Evolutionary conservation across 2,329 filamentous ascomycete genomes (phyloP), one percentile per base, ranked within the genome.

Genomic region (Mariannaea sp.): DNA sequence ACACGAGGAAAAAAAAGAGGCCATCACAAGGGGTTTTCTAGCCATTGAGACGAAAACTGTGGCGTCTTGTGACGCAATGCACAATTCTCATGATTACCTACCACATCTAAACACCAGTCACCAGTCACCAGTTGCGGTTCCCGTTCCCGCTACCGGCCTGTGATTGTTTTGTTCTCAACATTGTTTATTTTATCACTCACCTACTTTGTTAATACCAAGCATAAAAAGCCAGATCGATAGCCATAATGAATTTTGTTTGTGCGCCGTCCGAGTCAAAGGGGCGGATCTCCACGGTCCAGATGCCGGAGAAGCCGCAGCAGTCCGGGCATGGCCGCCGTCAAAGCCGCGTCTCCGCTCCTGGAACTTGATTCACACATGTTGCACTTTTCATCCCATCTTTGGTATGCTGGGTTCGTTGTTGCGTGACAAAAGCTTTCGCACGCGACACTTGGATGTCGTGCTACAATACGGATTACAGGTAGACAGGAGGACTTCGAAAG

Each of bases 21-120:
- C 51, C 45, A 40, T 49, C 45, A 54, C 51, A 36, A 30, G 45
- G 33, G 5, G 40, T 12, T 47, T 26, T 30, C 29, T 30, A 30
- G 13, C 19, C 26, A 6, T 42, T 42, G 30, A 17, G n/a, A 52
- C 4, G 29, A 17, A 30, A 12, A 32, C 33, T 14, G 41, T 33
- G 30, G 26, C 27, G 35, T 39, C 40, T 39, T 39, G 45, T 54
- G 51, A 54, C 49, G 33, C 20, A 53, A 14, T 12, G 22, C 24
- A 24, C 20, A 14, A 19, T 10, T 36, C 32, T 36, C 16, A 10
- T 26, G 27, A 38, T 36, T 32, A 13, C 32, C 35, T 12, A n/a
- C 26, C 19, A 17, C 39, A 24, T 22, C 51, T 49, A 45, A 36
- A 12, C 19, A 45, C 26, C 40, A 24, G 32, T 19, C 30, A 10